These are phyloP conservation scores for Mycena pura DNA, from an alignment of 768 basidiomycete species.

Conservation along the genomic window DNA sequence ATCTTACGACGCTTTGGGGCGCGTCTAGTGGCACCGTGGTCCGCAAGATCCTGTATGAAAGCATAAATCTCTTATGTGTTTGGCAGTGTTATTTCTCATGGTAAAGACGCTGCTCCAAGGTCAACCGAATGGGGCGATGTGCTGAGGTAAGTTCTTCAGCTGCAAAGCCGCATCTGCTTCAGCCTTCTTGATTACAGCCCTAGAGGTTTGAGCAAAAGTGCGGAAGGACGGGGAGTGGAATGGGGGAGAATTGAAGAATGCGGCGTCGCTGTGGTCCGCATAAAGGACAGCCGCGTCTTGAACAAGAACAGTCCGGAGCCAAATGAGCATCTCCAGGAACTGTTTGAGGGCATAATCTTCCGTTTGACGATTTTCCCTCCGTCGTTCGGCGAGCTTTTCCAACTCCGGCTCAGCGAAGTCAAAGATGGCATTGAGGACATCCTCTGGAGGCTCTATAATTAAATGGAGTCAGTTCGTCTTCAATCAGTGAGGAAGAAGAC, in stretches of 20 bases:
- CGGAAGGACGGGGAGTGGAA: conserved; percentile 34
- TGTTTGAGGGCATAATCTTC: conserved; percentile 34
- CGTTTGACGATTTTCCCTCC: conserved; percentile 2
- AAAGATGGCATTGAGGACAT: conserved; percentile 28
- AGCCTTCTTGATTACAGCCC: too few species aligned
- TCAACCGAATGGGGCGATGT: too few species aligned
- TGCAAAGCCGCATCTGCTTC: too few species aligned
- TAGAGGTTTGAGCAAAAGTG: conserved; percentile 22
- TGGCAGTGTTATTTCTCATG: too few species aligned
- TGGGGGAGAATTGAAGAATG: conserved; percentile 32
- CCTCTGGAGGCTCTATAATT: conserved; percentile 28
- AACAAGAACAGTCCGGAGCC: conserved; percentile 34
- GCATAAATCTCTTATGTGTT: too few species aligned
- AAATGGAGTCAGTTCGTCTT: neutral
- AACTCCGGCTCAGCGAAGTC: conserved; percentile 35
- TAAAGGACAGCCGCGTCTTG: conserved; percentile 42
- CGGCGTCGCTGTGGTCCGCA: conserved; percentile 17
- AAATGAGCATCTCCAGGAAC: conserved; percentile 34
- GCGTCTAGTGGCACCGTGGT: too few species aligned
- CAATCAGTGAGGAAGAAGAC: neutral
- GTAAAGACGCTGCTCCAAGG: too few species aligned
- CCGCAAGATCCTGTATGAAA: too few species aligned
- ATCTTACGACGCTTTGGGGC: too few species aligned
- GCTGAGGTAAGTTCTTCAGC: too few species aligned
- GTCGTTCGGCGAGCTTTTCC: neutral